A percentile compares a stretch with the other conserved stretches of the same genome.
phyloP scores from a whole-genome alignment of 2,329 filamentous ascomycete species.

The Davidsoniella neocaledoniae region DNA sequence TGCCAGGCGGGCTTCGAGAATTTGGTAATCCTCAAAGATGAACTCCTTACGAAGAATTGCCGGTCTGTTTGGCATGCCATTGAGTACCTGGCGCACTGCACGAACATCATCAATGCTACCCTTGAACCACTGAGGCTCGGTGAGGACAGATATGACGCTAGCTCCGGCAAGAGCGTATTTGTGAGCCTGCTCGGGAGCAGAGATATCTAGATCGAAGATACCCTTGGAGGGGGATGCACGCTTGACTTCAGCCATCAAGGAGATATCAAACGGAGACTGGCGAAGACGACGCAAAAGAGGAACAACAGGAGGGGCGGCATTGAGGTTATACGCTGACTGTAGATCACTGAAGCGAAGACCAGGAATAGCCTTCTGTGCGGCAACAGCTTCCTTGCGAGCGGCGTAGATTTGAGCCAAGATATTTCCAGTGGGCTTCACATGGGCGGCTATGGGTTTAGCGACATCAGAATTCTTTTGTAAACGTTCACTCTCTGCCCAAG shows the following conservation, averaged over 20 bases:
- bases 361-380: conserved; percentile 66
- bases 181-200: conserved; percentile 74
- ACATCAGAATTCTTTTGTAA: conserved; percentile 27
- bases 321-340: conserved; percentile 71
- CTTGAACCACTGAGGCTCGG: conserved; percentile 98
- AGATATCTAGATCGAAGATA: conserved; percentile 73
- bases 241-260: conserved; percentile 95
- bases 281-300: conserved; percentile 64
- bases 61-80: conserved; percentile 80
- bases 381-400: conserved; percentile 58
- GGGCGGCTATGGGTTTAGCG: conserved; percentile 10
- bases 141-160: conserved; percentile 95
- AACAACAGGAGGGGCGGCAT: conserved; percentile 69
- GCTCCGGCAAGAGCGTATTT: conserved; percentile 88
- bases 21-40: conserved; percentile 96
- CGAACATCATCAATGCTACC: conserved; percentile 88
- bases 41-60: conserved; percentile 93
- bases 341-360: conserved; percentile 72
- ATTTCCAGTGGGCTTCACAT: conserved; percentile 47
- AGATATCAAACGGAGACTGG: conserved; percentile 72
- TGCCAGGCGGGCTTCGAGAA: conserved; percentile 79
- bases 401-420: conserved; percentile 87
- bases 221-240: conserved; percentile 93
- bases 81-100: conserved; percentile 72
- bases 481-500: conserved; percentile 66